A percentile compares a stretch with the other conserved stretches of the same genome.
Evolutionary conservation across 495 filamentous ascomycete species (phyloP).

Genomic region (Hypoxylon perforatum): DNA sequence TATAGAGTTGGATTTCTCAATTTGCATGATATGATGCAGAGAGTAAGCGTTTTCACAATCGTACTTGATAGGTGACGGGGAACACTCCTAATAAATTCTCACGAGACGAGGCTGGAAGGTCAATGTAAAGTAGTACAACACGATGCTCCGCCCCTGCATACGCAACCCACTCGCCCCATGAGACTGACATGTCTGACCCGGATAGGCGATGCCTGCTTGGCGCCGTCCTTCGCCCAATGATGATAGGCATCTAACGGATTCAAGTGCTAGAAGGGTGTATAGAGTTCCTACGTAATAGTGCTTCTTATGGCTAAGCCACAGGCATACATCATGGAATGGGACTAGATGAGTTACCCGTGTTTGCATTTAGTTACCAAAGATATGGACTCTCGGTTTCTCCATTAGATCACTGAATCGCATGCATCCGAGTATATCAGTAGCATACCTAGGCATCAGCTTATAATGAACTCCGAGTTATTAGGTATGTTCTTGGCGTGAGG

Average conservation of each 20-base stretch:
- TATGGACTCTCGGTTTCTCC: neutral
- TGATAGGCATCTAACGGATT: slow-evolving; percentile 7
- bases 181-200: slow-evolving; percentile 34
- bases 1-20: neutral
- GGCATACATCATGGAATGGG: slow-evolving; percentile 20
- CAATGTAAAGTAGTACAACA: slow-evolving; percentile 13
- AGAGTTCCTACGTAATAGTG: slow-evolving; percentile 32
- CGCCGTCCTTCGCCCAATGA: slow-evolving; percentile 28
- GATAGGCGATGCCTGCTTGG: slow-evolving; percentile 51
- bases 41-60: neutral
- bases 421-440: too few species aligned
- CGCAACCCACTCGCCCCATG: slow-evolving; percentile 46
- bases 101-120: neutral
- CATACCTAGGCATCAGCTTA: too few species aligned
- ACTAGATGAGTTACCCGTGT: neutral
- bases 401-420: neutral
- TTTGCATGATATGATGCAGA: neutral
- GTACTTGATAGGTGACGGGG: neutral
- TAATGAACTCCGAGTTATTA: neutral
- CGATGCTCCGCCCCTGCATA: slow-evolving; percentile 44
- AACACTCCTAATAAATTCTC: neutral
- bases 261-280: slow-evolving; percentile 7
- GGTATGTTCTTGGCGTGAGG: slow-evolving; percentile 29
- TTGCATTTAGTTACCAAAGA: neutral
- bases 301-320: slow-evolving; percentile 29